phyloP scores from a whole-genome alignment of 805 yeast genomes.

The Starmera amethionina region DNA sequence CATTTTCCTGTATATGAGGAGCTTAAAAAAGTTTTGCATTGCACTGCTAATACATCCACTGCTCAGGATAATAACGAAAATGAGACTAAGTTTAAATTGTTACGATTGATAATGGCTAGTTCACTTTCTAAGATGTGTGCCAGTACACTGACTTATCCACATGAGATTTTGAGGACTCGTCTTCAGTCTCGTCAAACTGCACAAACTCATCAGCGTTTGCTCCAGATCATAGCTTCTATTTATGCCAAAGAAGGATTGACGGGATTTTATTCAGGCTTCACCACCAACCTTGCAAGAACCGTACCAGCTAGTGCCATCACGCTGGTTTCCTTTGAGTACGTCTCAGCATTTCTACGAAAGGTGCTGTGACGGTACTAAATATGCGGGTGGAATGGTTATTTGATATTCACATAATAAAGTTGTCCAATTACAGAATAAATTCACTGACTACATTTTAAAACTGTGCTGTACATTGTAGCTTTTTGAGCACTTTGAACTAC shows the following conservation, averaged over 20 bases:
- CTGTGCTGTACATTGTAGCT: no score
- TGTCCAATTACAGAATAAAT: no score
- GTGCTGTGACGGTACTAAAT: slow-evolving; percentile 13
- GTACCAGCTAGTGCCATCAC: slow-evolving; percentile 97
- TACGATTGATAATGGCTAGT: slow-evolving; percentile 54
- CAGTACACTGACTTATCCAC: slow-evolving; percentile 85
- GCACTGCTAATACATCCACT: slow-evolving; percentile 3
- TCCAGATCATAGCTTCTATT: slow-evolving; percentile 13
- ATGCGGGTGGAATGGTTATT: no score
- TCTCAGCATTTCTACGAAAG: slow-evolving; percentile 21
- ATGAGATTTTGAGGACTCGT: slow-evolving; percentile 87
- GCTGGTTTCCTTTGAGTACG: slow-evolving; percentile 80
- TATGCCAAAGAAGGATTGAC: slow-evolving; percentile 59
- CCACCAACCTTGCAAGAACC: slow-evolving; percentile 78
- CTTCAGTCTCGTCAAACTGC: slow-evolving; percentile 49
- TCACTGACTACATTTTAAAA: no score
- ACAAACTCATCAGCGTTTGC: slow-evolving; percentile 16
- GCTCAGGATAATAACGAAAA: slow-evolving; percentile 9
- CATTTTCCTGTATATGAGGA: slow-evolving; percentile 92
- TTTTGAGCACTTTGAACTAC: no score
- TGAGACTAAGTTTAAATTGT: slow-evolving; percentile 15
- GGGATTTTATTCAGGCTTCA: slow-evolving; percentile 87
- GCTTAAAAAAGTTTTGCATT: slow-evolving; percentile 45
- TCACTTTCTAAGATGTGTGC: slow-evolving; percentile 83
- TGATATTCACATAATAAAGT: no score